phyloP scores from a whole-genome alignment of 2,329 filamentous ascomycete species.

The Coniochaeta sp. region DNA sequence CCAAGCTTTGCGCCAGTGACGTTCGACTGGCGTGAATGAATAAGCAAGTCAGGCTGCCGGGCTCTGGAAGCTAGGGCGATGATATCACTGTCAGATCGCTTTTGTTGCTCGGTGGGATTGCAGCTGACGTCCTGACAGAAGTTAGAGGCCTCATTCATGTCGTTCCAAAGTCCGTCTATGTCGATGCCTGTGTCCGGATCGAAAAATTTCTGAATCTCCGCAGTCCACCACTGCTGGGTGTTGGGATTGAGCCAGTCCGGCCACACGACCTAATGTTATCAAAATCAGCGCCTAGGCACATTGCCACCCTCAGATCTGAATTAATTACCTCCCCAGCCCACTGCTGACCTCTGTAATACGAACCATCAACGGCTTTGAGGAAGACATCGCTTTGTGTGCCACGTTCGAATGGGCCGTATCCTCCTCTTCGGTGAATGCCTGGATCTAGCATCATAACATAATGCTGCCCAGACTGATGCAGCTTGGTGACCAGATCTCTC shows the following conservation, averaged over 20 bases:
- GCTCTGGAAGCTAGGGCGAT: neutral
- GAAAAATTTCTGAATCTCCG: constrained; percentile 60
- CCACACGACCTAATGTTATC: constrained; percentile 44
- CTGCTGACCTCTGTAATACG: constrained; percentile 53
- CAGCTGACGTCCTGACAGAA: constrained; percentile 51
- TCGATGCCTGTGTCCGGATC: constrained; percentile 54
- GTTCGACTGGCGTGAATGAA: constrained; percentile 15
- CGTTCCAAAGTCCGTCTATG: constrained; percentile 71
- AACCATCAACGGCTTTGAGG: constrained; percentile 45
- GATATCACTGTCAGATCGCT: neutral
- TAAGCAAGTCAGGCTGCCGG: too few relatives aligned
- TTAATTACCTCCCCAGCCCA: constrained; percentile 53
- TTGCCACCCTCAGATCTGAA: neutral
- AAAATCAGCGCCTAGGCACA: neutral
- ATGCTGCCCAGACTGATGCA: constrained; percentile 59
- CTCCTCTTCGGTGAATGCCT: constrained; percentile 36
- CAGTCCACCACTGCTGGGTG: constrained; percentile 59
- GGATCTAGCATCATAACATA: constrained; percentile 75
- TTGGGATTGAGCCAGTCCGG: constrained; percentile 69
- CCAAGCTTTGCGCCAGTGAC: constrained; percentile 37
- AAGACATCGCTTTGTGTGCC: constrained; percentile 34
- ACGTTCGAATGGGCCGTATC: constrained; percentile 30
- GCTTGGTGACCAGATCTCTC: constrained; percentile 56
- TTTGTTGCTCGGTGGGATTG: constrained; percentile 4
- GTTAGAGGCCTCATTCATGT: constrained; percentile 47